Evolutionary conservation across 176 grass and related monocot species (phyloP), one percentile per base, ranked within the genome.

Genomic region (Rhynchospora pubera): DNA sequence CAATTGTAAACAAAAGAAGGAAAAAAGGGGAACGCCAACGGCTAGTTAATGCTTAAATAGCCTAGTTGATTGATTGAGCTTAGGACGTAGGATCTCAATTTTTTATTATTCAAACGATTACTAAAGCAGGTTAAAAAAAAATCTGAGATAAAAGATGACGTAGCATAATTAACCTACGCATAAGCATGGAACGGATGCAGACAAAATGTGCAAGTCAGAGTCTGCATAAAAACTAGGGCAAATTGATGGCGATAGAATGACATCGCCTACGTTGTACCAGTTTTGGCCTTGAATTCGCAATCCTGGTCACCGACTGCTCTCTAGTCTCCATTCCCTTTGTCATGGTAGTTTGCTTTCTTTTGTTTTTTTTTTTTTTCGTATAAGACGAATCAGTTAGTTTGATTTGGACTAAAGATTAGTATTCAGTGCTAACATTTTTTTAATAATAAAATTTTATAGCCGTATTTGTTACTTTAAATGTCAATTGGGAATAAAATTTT

Each of bases 221-320:
- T 74, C 21, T 19, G 45, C 46, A 11, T 51, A 52, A n/a, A 74
- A 26, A 74, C 50, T 13, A 50, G 69, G 19, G 45, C 19, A 74
- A 39, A 76, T 23, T 76, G 48, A 76, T 53, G 5, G 22, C 6
- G 72, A 74, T 45, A 6, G 19, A 32, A 12, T 76, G 72, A 55
- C 21, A 48, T 76, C 53, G 72, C 72, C 72, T 76, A 76, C 22
- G 72, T 75, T 53, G 13, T 28, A 55, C 48, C 72, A 76, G 19
- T 73, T 14, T 39, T 39, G 34, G 34, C 34, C 34, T 39, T 39
- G 34, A 39, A 39, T 39, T 39, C 34, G 34, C 34, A 39, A 39
- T 39, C 34, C 34, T 39, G 34, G 3, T 39, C 34, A 39, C 34
- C 34, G 34, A 39, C 34, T 39, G 34, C 34, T 39, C 34, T 39